Percentiles rank a stretch among this genome's conserved stretches.
Conservation (phyloP, 2,329 filamentous ascomycete species). For the Ascomycota sp. region DNA sequence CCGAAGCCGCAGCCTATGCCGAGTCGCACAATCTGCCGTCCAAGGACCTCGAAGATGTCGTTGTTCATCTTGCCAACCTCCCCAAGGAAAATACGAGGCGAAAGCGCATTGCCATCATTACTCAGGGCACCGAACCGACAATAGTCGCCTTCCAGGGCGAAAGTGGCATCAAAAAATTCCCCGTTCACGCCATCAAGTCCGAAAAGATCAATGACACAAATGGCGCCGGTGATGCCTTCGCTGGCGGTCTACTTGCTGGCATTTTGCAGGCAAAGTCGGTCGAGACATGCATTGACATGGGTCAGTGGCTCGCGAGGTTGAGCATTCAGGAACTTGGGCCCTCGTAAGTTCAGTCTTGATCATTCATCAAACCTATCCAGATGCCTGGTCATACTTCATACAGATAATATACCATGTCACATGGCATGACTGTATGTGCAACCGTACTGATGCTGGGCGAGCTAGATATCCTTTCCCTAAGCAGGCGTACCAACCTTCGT, state of each 20-base stretch:
- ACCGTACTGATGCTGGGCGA: constrained; percentile 2
- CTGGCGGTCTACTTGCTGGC: constrained; percentile 81
- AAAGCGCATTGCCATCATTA: constrained; percentile 75
- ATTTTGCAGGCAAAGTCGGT: constrained; percentile 69
- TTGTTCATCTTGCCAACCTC: constrained; percentile 64
- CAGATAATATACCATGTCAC: no score
- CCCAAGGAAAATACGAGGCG: constrained; percentile 82
- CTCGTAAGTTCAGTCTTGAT: constrained; percentile 43
- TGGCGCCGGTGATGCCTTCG: constrained; percentile 91
- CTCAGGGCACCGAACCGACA: constrained; percentile 83
- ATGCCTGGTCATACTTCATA: neutral
- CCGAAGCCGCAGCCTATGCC: constrained; percentile 75
- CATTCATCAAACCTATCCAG: constrained; percentile 1
- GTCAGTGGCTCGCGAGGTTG: constrained; percentile 86
- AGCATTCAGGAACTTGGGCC: constrained; percentile 92
- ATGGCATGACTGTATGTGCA: neutral
- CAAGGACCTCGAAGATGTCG: constrained; percentile 67
- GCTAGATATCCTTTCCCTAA: constrained; percentile 63
- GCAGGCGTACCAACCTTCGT: constrained; percentile 43
- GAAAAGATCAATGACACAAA: constrained; percentile 86
- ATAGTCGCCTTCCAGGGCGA: constrained; percentile 59
- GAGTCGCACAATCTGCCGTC: constrained; percentile 57
- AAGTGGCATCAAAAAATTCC: constrained; percentile 52
- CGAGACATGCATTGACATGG: constrained; percentile 65
- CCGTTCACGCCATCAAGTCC: constrained; percentile 59